These are phyloP conservation scores for Daldinia childiae DNA, from an alignment of 495 filamentous ascomycete species.

Conservation along the genomic window DNA sequence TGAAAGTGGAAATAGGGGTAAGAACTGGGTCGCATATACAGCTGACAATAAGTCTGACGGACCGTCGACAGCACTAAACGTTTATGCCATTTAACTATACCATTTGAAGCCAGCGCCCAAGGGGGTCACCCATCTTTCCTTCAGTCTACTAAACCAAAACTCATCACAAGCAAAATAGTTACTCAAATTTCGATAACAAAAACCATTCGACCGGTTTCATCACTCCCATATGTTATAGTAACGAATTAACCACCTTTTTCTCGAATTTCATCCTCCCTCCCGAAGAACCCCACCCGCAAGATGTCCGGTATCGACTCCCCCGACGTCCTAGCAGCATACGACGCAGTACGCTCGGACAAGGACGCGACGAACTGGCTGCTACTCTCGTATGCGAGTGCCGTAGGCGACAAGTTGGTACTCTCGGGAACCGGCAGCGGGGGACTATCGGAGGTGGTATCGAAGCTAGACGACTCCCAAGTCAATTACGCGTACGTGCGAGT, in stretches of 20 bases:
- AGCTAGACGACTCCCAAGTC: constrained; percentile 60
- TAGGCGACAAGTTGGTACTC: constrained; percentile 58
- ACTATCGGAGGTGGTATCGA: constrained; percentile 56
- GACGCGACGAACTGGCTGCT: constrained; percentile 66
- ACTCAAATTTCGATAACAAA: constrained; percentile 21
- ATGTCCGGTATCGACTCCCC: constrained; percentile 60
- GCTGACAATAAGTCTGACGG: constrained; percentile 18
- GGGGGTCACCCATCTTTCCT: neutral
- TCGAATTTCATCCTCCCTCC: constrained; percentile 2
- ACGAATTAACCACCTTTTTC: constrained; percentile 16
- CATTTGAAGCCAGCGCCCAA: constrained; percentile 11
- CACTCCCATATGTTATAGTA: constrained; percentile 36
- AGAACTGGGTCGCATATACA: neutral
- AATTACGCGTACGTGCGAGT: constrained; percentile 67
- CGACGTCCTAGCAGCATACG: constrained; percentile 59
- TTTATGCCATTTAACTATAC: constrained; percentile 15
- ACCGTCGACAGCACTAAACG: constrained; percentile 15
- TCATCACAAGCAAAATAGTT: constrained; percentile 24
- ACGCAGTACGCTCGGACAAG: constrained; percentile 64
- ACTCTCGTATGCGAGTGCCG: constrained; percentile 60
- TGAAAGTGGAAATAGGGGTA: constrained; percentile 25
- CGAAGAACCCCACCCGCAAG: neutral
- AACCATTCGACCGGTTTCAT: neutral
- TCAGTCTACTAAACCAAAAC: neutral
- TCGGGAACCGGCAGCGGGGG: constrained; percentile 60